These are phyloP conservation scores for Mortierella sp. DNA, from an alignment of 371 early-diverging fungal genomes.

Conservation along the genomic window DNA sequence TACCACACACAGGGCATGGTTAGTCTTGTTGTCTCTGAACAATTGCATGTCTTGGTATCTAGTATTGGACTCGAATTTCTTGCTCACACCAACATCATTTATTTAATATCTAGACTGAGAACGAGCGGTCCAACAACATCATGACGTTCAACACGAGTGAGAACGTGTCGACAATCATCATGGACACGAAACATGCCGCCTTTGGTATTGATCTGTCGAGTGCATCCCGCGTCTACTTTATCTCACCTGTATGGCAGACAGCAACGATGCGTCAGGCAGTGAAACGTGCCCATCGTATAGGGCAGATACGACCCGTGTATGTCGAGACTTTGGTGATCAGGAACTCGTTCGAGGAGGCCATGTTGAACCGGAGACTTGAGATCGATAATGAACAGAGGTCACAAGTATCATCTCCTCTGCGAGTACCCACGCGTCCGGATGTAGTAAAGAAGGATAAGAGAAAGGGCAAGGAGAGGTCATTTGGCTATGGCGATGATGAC, in stretches of 20 bases:
- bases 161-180: constrained; percentile 72
- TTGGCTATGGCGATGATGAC: background rate
- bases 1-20: constrained; percentile 64
- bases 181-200: constrained; percentile 73
- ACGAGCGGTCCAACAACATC: constrained; percentile 70
- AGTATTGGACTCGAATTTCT: no score
- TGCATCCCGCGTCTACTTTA: constrained; percentile 78
- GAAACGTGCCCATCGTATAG: constrained; percentile 93
- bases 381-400: constrained; percentile 17
- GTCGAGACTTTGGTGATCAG: constrained; percentile 80
- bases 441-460: background rate
- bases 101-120: constrained; percentile 56
- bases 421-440: background rate
- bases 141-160: constrained; percentile 80
- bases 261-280: constrained; percentile 80
- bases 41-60: no score
- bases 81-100: no score
- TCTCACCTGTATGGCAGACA: constrained; percentile 76
- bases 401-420: no score
- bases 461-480: background rate
- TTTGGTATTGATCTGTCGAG: constrained; percentile 82
- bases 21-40: no score
- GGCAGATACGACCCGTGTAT: constrained; percentile 81
- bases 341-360: constrained; percentile 77
- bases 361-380: constrained; percentile 60